Evolutionary conservation across 306 rosid species (phyloP).

Genomic region (Notholithocarpus densiflorus): DNA sequence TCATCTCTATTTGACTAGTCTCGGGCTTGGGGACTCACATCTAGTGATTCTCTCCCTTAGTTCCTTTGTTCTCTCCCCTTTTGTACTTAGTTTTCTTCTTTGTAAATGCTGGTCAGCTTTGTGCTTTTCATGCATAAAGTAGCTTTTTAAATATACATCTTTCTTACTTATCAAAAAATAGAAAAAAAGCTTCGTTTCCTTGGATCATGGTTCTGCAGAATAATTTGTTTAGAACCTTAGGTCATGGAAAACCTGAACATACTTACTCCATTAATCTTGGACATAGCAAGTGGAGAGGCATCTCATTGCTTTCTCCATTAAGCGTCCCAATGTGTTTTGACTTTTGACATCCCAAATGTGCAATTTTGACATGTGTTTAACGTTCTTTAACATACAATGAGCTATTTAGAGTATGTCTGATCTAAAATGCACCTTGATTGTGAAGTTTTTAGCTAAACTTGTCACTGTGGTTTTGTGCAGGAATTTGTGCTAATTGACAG

Average conservation of each 20-base stretch:
- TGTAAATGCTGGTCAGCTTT: too few relatives aligned
- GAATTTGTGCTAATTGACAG: constrained; percentile 95
- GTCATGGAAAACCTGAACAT: too few relatives aligned
- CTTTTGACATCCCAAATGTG: not conserved
- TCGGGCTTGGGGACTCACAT: too few relatives aligned
- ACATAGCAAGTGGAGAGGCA: not conserved
- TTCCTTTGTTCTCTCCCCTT: too few relatives aligned
- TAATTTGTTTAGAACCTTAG: too few relatives aligned
- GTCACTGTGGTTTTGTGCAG: constrained; percentile 39
- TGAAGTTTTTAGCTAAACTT: not conserved
- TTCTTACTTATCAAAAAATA: too few relatives aligned
- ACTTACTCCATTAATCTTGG: not conserved
- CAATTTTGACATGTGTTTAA: not conserved
- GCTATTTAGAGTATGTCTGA: not conserved
- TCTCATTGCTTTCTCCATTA: not conserved
- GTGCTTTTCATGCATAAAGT: too few relatives aligned
- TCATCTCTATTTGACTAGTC: too few relatives aligned
- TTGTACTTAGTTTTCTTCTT: too few relatives aligned
- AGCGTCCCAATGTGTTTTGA: not conserved
- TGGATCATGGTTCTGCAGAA: not conserved
- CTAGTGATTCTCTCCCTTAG: too few relatives aligned
- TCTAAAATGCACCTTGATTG: constrained; percentile 8
- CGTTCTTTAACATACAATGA: too few relatives aligned
- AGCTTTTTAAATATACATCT: too few relatives aligned
- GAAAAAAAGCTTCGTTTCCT: not conserved